Percentiles rank a stretch among this genome's conserved stretches.
Conservation (phyloP, 176 grass and related monocot species). For the Puya raimondii region DNA sequence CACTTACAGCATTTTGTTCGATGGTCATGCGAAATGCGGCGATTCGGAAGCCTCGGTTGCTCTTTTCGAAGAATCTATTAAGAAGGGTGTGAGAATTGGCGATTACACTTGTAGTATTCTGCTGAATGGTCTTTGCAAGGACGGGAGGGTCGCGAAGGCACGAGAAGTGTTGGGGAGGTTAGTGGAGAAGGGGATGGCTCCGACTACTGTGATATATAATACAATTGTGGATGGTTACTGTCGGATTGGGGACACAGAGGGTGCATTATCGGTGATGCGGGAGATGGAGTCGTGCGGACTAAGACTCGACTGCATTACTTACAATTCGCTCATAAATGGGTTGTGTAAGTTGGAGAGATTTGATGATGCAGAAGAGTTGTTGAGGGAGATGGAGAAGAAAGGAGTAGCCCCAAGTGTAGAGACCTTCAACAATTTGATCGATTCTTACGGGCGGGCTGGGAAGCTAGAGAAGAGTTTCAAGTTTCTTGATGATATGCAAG, state of each 20-base stretch:
- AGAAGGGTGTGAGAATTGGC: slow-evolving; percentile 42
- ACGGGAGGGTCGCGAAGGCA: slow-evolving; percentile 42
- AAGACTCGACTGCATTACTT: slow-evolving; percentile 40
- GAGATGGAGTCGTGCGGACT: slow-evolving; percentile 34
- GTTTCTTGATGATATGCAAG: slow-evolving; percentile 41
- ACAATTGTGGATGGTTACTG: slow-evolving; percentile 53
- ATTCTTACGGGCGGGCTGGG: slow-evolving; percentile 38
- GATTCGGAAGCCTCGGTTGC: slow-evolving; percentile 24
- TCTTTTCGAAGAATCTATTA: slow-evolving; percentile 43
- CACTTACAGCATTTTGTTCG: slow-evolving; percentile 50
- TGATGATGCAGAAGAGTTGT: slow-evolving; percentile 32
- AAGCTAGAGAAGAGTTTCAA: slow-evolving; percentile 41
- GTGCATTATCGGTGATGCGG: slow-evolving; percentile 30
- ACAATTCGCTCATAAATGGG: slow-evolving; percentile 56
- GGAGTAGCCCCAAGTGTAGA: slow-evolving; percentile 27
- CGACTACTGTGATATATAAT: slow-evolving; percentile 49
- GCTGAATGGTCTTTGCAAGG: slow-evolving; percentile 53
- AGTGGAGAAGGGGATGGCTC: slow-evolving; percentile 28
- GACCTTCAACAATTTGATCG: slow-evolving; percentile 46
- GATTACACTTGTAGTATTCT: slow-evolving; percentile 51
- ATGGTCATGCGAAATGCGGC: slow-evolving; percentile 35
- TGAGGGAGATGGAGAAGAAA: slow-evolving; percentile 41
- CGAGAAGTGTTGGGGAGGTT: slow-evolving; percentile 29
- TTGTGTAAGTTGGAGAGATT: slow-evolving; percentile 41
- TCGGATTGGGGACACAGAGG: slow-evolving; percentile 31